phyloP scores from a whole-genome alignment of 257 asterid species.

The Petunia axillaris region DNA sequence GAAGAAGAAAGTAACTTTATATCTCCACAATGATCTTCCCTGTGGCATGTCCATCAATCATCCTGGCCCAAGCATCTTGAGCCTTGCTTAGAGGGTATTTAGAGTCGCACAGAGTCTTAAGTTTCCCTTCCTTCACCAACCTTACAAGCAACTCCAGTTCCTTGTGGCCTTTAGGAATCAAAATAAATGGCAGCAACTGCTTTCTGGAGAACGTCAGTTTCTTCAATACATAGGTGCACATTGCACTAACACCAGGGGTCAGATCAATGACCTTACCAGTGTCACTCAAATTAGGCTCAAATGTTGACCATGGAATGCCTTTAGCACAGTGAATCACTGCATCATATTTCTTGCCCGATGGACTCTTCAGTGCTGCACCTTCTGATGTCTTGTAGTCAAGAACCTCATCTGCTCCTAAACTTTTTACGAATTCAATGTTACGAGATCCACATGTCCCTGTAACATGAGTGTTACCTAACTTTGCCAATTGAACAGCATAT shows the following conservation, averaged over 20 bases:
- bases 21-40: constrained; percentile 50
- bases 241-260: constrained; percentile 46
- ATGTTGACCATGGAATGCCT: constrained; percentile 55
- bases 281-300: constrained; percentile 52
- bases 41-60: constrained; percentile 64
- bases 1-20: neutral
- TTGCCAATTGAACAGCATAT: too few relatives aligned
- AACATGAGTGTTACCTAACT: constrained; percentile 45
- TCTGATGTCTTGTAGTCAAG: constrained; percentile 51
- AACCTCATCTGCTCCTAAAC: constrained; percentile 48
- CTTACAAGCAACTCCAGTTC: constrained; percentile 42
- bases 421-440: constrained; percentile 50
- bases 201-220: constrained; percentile 54
- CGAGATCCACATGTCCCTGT: constrained; percentile 76
- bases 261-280: constrained; percentile 58
- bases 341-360: constrained; percentile 64
- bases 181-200: constrained; percentile 50
- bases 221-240: constrained; percentile 55
- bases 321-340: constrained; percentile 59
- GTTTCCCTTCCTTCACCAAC: constrained; percentile 57
- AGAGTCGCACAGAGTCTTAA: constrained; percentile 49
- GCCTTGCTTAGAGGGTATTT: constrained; percentile 53
- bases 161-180: constrained; percentile 44
- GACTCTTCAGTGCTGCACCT: constrained; percentile 66
- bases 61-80: constrained; percentile 63